phyloP scores from a whole-genome alignment of 306 rosid genomes.

The Cicer bijugum region DNA sequence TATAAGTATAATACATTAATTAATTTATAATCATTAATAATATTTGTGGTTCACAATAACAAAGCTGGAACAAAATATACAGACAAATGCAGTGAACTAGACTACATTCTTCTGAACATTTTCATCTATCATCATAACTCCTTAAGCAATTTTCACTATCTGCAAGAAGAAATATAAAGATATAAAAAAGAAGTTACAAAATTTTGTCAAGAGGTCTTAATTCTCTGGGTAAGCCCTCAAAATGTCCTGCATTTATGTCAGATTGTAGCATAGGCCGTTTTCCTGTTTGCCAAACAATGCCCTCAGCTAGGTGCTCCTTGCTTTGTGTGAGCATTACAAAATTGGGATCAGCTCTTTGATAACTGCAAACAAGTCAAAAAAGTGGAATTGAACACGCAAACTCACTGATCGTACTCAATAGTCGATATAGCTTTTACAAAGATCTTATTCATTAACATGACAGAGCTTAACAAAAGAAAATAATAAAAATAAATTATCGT shows the following conservation, averaged over 20 bases:
- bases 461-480: neutral
- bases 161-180: neutral
- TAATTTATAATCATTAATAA: neutral
- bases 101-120: conserved; percentile 1
- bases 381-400: conserved; percentile 7
- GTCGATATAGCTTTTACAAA: neutral
- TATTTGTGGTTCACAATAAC: neutral
- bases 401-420: neutral
- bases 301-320: conserved; percentile 90
- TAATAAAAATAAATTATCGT: conserved; percentile 6
- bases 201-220: conserved; percentile 70
- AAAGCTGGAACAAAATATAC: neutral
- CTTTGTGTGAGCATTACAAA: conserved; percentile 88
- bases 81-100: neutral
- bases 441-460: neutral
- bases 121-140: conserved; percentile 1
- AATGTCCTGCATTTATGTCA: conserved; percentile 73
- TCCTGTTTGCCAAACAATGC: conserved; percentile 78
- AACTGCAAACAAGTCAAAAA: conserved; percentile 56
- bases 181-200: conserved; percentile 49
- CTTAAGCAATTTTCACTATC: conserved; percentile 8
- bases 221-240: conserved; percentile 81
- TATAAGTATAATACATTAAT: neutral
- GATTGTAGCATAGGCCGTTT: conserved; percentile 80
- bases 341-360: conserved; percentile 97